phyloP scores from a whole-genome alignment of 768 basidiomycete genomes.

The Lepiota venenata region DNA sequence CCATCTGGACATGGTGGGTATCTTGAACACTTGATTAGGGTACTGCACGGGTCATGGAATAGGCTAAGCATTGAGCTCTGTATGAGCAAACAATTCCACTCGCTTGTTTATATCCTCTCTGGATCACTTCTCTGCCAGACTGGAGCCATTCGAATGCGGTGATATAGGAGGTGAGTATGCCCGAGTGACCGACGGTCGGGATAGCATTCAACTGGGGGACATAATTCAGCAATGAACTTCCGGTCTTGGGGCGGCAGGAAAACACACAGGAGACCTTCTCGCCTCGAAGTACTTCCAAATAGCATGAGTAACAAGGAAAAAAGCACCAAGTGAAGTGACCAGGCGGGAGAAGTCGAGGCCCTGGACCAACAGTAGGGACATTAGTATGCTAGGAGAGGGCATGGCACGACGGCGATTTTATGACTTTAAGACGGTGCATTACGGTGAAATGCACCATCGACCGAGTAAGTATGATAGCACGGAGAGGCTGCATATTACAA shows the following conservation, averaged over 20 bases:
- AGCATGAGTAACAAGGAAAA: not conserved
- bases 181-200: constrained; percentile 13
- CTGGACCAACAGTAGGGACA: not conserved
- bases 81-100: not conserved
- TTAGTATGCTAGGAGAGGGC: not conserved
- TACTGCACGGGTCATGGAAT: constrained; percentile 6
- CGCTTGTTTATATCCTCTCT: constrained; percentile 14
- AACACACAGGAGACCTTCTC: constrained; percentile 2
- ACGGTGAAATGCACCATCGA: not conserved
- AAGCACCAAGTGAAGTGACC: not conserved
- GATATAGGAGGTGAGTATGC: constrained; percentile 9
- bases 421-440: not conserved
- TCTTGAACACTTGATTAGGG: constrained; percentile 11
- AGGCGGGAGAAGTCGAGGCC: not conserved
- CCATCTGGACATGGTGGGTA: constrained; percentile 27
- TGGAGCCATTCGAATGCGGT: constrained; percentile 11
- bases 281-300: constrained; percentile 4
- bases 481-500: too few relatives aligned
- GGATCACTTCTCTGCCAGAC: constrained; percentile 6
- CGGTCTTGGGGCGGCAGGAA: not conserved
- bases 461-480: not conserved
- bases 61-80: not conserved
- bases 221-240: not conserved
- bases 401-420: not conserved
- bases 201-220: constrained; percentile 6